phyloP scores from a whole-genome alignment of 345 rosid species.

The Zanthoxylum bungeanum region DNA sequence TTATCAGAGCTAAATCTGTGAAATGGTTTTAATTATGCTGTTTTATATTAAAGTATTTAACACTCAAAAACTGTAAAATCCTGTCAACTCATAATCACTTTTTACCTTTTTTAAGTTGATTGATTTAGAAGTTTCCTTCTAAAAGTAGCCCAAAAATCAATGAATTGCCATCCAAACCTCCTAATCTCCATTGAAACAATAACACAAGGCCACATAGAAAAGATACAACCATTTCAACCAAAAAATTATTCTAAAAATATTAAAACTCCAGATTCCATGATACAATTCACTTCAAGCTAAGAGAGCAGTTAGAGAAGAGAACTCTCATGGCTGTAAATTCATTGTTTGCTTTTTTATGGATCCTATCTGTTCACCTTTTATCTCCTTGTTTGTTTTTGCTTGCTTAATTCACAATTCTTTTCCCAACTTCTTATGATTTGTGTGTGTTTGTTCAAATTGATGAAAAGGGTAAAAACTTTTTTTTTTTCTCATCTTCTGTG shows the following conservation, averaged over 20 bases:
- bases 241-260: background rate
- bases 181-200: conserved; percentile 2
- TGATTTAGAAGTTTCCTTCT: conserved; percentile 5
- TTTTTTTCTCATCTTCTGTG: too few species aligned
- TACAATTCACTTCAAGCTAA: conserved; percentile 26
- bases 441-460: background rate
- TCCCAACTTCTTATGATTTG: background rate
- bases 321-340: conserved; percentile 23
- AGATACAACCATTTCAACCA: too few species aligned
- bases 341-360: conserved; percentile 31
- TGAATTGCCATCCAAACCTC: background rate
- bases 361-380: conserved; percentile 35
- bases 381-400: conserved; percentile 34
- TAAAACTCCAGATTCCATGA: conserved; percentile 24
- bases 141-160: conserved; percentile 15
- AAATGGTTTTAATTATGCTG: too few species aligned
- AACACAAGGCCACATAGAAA: conserved; percentile 1
- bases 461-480: background rate
- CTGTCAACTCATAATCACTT: too few species aligned
- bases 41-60: too few species aligned
- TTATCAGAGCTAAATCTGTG: too few species aligned
- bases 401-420: conserved; percentile 7
- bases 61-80: too few species aligned
- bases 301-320: conserved; percentile 29
- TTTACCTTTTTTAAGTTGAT: background rate